Conservation (phyloP, 2,329 filamentous ascomycete species). For the Fusarium clavum region DNA sequence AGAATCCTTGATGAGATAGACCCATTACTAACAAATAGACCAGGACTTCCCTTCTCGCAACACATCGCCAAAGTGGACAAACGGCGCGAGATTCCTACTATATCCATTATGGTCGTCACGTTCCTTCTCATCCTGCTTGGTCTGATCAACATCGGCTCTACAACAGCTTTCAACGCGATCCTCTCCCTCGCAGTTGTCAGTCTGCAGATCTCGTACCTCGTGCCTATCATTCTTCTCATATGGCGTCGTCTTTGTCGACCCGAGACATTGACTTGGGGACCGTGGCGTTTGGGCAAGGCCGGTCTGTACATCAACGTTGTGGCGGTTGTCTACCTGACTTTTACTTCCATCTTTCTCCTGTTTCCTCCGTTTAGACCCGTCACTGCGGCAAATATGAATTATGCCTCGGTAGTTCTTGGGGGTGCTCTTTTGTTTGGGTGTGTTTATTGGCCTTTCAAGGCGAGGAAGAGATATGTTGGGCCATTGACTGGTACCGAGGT, state of each 20-base stretch:
- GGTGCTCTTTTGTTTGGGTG: conserved; percentile 27
- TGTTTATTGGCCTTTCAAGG: conserved; percentile 33
- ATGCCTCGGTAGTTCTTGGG: conserved; percentile 28
- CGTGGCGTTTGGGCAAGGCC: conserved; percentile 25
- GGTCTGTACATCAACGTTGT: conserved; percentile 26
- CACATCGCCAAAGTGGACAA: conserved; percentile 20
- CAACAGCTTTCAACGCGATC: conserved; percentile 39
- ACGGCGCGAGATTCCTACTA: conserved; percentile 17
- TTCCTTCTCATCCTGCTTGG: conserved; percentile 30
- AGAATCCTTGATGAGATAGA: accelerated
- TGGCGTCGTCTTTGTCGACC: conserved; percentile 29
- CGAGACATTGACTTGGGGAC: conserved; percentile 25
- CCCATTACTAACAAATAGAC: background rate
- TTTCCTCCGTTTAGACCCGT: conserved; percentile 34
- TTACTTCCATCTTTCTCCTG: conserved; percentile 27
- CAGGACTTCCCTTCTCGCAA: conserved; percentile 31
- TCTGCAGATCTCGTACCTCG: conserved; percentile 30
- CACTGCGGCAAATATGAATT: conserved; percentile 35
- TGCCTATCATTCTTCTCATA: conserved; percentile 21
- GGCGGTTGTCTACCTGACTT: conserved; percentile 17
- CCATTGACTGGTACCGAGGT: conserved; percentile 2
- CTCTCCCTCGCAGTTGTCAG: conserved; percentile 31
- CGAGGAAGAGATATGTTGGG: conserved; percentile 26
- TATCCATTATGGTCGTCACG: conserved; percentile 8
- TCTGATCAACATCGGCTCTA: conserved; percentile 41